These are phyloP conservation scores for Agrocybe pediades DNA, from an alignment of 768 basidiomycete genomes.

Conservation along the genomic window DNA sequence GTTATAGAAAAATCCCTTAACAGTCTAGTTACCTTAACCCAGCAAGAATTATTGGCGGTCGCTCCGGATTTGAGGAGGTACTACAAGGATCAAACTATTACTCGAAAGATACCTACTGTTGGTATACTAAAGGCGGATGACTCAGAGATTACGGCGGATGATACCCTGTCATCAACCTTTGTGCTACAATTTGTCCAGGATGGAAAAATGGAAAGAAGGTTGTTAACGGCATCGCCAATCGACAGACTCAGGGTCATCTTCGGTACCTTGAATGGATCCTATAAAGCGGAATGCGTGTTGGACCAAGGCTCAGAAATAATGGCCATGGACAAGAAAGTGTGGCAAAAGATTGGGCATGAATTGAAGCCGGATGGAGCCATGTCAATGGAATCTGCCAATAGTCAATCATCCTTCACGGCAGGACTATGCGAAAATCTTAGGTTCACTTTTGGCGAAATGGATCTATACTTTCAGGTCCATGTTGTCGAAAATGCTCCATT, in stretches of 20 bases:
- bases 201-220: too few species aligned
- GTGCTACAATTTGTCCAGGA: too few species aligned
- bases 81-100: too few species aligned
- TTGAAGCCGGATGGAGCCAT: not conserved
- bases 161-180: too few species aligned
- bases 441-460: conserved; percentile 10
- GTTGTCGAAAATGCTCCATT: conserved; percentile 18
- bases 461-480: conserved; percentile 19
- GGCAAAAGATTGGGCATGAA: not conserved
- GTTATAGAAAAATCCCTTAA: not conserved
- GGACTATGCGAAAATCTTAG: conserved; percentile 13
- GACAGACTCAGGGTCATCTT: not conserved
- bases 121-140: not conserved
- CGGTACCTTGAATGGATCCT: not conserved
- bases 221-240: not conserved
- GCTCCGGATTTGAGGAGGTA: too few species aligned
- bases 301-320: not conserved
- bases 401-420: not conserved
- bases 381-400: too few species aligned
- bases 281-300: not conserved
- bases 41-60: not conserved
- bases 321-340: not conserved
- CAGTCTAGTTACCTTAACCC: not conserved
- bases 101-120: not conserved
- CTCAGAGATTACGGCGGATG: not conserved